Base-by-base conservation (phyloP, 108 stramenopile species). In the Skeletonema tropicum region DNA sequence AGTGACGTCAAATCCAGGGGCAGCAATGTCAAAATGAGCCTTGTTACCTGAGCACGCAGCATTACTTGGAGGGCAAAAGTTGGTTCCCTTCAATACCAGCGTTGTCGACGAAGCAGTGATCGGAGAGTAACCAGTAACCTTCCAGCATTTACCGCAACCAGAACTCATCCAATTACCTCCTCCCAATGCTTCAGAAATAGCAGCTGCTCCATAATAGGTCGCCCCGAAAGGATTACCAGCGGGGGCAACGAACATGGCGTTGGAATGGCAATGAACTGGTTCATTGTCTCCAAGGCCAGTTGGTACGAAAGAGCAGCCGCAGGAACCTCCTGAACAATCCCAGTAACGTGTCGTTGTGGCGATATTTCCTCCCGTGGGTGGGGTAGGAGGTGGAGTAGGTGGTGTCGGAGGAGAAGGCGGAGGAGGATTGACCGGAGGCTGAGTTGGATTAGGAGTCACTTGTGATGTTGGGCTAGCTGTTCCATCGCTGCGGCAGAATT, bases 171-270 rank as follows among this genome's bases (percentile, higher is more conserved):
- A 85, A 71, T 66, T 49, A 13, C 75, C 71, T 41, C 80, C 80
- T 63, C 75, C 75, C 42, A 85, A 71, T 15, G 45, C 52, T 63
- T 72, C 58, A 39, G 76, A 77, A 26, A 85, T 67, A 6, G 85
- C 85, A 46, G 85, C 85, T 30, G 80, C 36, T 39, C 85, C 85
- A 60, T 82, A 85, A 52, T 74, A 82, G 30, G 63, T 82, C 3
- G 85, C 85, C 25, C 72, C 76, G 63, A 74, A 66, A 12, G 61
- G 57, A 58, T 85, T 85, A 31, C 59, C 64, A 29, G 49, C 36
- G 21, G 85, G 85, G 25, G 85, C 85, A 46, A 32, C 73, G 68
- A 85, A 85, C 71, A 85, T 77, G 52, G 80, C 85, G 66, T 85
- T 85, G 38, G 68, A 70, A n/a, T n/a, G n/a, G n/a, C n/a, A n/a